phyloP scores from a whole-genome alignment of 2,329 filamentous ascomycete species.

The Bretziella fagacearum region DNA sequence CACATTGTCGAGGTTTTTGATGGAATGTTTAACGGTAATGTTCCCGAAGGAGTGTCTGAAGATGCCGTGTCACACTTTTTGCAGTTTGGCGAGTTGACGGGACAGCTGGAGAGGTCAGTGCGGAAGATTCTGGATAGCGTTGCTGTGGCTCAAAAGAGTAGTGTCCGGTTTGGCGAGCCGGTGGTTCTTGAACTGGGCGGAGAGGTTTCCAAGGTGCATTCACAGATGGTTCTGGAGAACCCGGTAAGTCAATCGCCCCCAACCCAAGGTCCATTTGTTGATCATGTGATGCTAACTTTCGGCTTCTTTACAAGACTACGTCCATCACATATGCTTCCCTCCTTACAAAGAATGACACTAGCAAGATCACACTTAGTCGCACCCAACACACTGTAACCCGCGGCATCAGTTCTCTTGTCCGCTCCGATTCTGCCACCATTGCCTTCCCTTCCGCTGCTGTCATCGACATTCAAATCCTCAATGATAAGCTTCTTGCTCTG shows the following conservation, averaged over 20 bases:
- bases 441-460: conserved; percentile 19
- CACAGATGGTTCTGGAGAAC: conserved; percentile 33
- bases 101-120: conserved; percentile 37
- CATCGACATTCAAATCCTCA: conserved; percentile 50
- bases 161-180: conserved; percentile 47
- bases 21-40: conserved; percentile 21
- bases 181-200: conserved; percentile 28
- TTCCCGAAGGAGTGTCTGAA: conserved; percentile 29
- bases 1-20: conserved; percentile 3
- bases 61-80: conserved; percentile 32
- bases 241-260: not conserved
- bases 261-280: not conserved
- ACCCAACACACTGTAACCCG: conserved; percentile 36
- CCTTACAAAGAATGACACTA: not conserved
- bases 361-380: conserved; percentile 40
- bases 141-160: conserved; percentile 50
- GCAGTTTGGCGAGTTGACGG: conserved; percentile 41
- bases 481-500: conserved; percentile 46
- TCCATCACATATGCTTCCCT: conserved; percentile 1
- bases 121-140: conserved; percentile 48
- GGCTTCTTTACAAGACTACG: conserved; percentile 18
- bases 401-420: conserved; percentile 37
- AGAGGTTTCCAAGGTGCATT: conserved; percentile 36
- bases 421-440: conserved; percentile 11
- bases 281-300: conserved; percentile 11